These are phyloP conservation scores for Acarospora socialis DNA, from an alignment of 2,329 filamentous ascomycete species.

Conservation along the genomic window DNA sequence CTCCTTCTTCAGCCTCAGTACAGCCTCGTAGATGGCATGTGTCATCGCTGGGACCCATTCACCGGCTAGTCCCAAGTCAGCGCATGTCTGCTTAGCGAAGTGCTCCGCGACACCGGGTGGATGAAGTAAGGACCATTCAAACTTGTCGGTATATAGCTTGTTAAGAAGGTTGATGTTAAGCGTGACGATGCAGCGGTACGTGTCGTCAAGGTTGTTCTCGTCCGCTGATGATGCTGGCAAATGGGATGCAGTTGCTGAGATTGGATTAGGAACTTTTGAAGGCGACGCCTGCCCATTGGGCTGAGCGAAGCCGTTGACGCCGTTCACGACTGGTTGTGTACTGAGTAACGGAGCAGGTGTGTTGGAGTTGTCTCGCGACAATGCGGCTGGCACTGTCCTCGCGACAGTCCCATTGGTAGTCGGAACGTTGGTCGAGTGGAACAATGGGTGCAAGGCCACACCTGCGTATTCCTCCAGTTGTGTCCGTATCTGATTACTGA, in stretches of 20 bases:
- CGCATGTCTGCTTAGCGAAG: constrained; percentile 85
- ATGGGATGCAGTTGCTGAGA: constrained; percentile 57
- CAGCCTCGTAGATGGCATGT: constrained; percentile 93
- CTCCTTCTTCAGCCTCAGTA: constrained; percentile 85
- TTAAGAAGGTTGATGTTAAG: constrained; percentile 87
- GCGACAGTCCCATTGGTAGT: constrained; percentile 19
- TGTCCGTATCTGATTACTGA: constrained; percentile 86
- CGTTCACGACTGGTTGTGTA: constrained; percentile 33
- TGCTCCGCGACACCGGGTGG: constrained; percentile 82
- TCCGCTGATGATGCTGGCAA: constrained; percentile 42
- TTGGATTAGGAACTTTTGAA: constrained; percentile 34
- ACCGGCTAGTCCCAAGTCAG: constrained; percentile 73
- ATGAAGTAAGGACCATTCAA: constrained; percentile 92
- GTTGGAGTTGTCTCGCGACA: constrained; percentile 38
- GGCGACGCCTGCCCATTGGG: constrained; percentile 36
- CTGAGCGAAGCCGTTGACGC: constrained; percentile 34
- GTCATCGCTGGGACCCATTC: constrained; percentile 94
- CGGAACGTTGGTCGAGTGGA: constrained; percentile 40
- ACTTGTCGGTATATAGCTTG: constrained; percentile 87
- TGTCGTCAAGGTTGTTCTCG: constrained; percentile 79
- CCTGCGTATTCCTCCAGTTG: constrained; percentile 94
- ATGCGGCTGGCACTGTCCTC: constrained; percentile 22
- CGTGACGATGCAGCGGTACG: constrained; percentile 82
- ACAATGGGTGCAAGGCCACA: constrained; percentile 83
- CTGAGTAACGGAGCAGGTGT: constrained; percentile 23